Evolutionary conservation across 2,329 filamentous ascomycete species (phyloP), one percentile per base, ranked within the genome.

Genomic region (Ceratocystis destructans): DNA sequence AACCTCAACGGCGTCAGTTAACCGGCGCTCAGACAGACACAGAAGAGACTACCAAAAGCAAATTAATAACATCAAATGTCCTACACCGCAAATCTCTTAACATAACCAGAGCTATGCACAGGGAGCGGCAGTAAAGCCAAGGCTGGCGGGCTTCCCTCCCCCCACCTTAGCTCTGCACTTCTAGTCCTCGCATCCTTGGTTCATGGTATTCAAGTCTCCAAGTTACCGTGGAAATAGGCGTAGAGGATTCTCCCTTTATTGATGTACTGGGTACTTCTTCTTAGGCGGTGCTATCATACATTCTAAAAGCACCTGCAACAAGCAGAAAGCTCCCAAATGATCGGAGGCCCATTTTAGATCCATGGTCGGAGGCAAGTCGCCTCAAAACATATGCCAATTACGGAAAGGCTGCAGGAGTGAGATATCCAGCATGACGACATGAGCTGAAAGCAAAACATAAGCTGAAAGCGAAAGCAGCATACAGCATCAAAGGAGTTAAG

Each of bases 391-490:
- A 46, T 3, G 22, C 61, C 61, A 63, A 63, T 63, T 48, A 50
- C 41, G 33, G 12, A 17, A 10, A 33, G n/a, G 61, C 44, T 48
- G 61, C 28, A 63, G 25, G 17, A 33, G 44, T 37, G 61, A 50
- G 45, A 63, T 33, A 28, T 53, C 20, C 25, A 6, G 28, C 44
- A 63, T 33, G 61, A 50, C 44, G 17, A n/a, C 37, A 63, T 12
- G 25, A 63, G 61, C 61, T 63, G 61, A 63, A 63, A 63, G 31
- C 61, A 59, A 59, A 59, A 17, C 15, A 59, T 37, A 25, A 37
- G 55, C 55, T 37, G 55, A 37, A 59, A 59, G 55, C 48, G 25
- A 25, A 53, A 53, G 48, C 22, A 28, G 22, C 4, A 10, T 15
- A 31, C 28, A 20, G 17, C 55, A n/a, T 7, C n/a, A 37, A 31